A percentile compares a stretch with the other conserved stretches of the same genome.
Evolutionary conservation across 495 filamentous ascomycete species (phyloP).

Genomic region (Daldinia vernicosa): DNA sequence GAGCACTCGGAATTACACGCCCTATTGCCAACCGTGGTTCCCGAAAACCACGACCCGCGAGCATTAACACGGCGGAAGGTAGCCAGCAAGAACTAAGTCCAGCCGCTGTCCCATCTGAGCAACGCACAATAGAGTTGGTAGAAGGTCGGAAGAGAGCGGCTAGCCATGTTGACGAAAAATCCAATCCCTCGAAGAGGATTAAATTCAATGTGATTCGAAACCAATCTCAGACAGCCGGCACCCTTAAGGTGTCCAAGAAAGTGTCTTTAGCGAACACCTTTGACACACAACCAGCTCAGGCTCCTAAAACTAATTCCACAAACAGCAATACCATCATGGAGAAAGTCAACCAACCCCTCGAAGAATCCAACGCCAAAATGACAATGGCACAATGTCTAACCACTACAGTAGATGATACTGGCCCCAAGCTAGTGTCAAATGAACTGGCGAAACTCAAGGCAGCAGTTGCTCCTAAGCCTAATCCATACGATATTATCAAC

Average conservation of each 20-base stretch:
- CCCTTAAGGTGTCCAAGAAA: not conserved
- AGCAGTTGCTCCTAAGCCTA: not conserved
- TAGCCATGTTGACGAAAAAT: not conserved
- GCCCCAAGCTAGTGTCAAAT: not conserved
- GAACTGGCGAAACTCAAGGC: not conserved
- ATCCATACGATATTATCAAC: constrained; percentile 8
- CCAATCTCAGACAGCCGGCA: not conserved
- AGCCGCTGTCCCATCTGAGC: not conserved
- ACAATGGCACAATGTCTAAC: not conserved
- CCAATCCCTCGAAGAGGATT: constrained; percentile 16
- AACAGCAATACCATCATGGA: not conserved
- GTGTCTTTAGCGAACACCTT: not conserved
- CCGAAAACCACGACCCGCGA: not conserved
- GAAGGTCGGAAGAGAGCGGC: constrained; percentile 10
- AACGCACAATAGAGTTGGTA: not conserved
- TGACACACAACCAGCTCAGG: not conserved
- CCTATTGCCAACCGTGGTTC: constrained; percentile 32
- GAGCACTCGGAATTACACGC: not conserved
- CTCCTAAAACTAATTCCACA: not conserved
- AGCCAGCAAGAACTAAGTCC: not conserved
- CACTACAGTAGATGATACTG: not conserved
- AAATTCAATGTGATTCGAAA: constrained; percentile 22
- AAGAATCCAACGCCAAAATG: not conserved
- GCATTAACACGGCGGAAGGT: not conserved
- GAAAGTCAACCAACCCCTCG: not conserved